Percentiles rank a stretch among this genome's conserved stretches.
Conservation (phyloP, 768 basidiomycete genomes). For the Nidularia pulvinata region DNA sequence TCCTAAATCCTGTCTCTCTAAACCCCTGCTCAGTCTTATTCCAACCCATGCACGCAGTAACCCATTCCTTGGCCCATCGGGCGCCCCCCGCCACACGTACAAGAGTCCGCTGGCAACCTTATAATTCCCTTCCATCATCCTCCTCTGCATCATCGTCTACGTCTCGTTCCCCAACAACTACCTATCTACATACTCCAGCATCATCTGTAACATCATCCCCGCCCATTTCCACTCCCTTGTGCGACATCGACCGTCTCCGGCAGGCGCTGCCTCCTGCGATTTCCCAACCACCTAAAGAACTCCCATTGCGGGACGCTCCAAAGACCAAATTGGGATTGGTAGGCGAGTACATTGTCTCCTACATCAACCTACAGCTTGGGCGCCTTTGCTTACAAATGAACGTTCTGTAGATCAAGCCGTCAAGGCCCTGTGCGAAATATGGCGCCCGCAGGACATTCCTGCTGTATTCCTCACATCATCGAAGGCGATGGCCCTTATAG, state of each 20-base stretch:
- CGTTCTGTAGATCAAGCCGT: slow-evolving; percentile 68
- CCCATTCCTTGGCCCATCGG: slow-evolving; percentile 64
- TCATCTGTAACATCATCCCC: slow-evolving; percentile 50
- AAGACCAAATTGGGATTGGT: slow-evolving; percentile 59
- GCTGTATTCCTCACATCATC: slow-evolving; percentile 35
- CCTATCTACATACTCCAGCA: slow-evolving; percentile 60
- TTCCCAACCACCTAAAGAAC: slow-evolving; percentile 28
- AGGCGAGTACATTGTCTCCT: slow-evolving; percentile 44
- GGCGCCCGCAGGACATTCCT: slow-evolving; percentile 79
- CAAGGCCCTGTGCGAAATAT: slow-evolving; percentile 76
- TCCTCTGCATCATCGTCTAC: slow-evolving; percentile 29
- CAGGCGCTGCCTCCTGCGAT: slow-evolving; percentile 23
- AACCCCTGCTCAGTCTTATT: slow-evolving; percentile 25
- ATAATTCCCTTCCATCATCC: slow-evolving; percentile 44
- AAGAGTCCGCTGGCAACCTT: slow-evolving; percentile 83
- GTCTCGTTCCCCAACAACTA: slow-evolving; percentile 34
- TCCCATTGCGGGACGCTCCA: slow-evolving; percentile 26
- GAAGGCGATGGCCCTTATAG: slow-evolving; percentile 22
- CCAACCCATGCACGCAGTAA: slow-evolving; percentile 36
- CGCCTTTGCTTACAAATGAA: slow-evolving; percentile 9
- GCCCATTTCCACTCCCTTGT: slow-evolving; percentile 3
- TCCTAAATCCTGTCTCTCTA: slow-evolving; percentile 6
- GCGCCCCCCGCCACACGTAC: slow-evolving; percentile 68
- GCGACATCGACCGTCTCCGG: slow-evolving; percentile 20
- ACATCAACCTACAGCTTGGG: neutral